These are phyloP conservation scores for Medicago lupulina DNA, from an alignment of 306 rosid genomes.

Conservation along the genomic window DNA sequence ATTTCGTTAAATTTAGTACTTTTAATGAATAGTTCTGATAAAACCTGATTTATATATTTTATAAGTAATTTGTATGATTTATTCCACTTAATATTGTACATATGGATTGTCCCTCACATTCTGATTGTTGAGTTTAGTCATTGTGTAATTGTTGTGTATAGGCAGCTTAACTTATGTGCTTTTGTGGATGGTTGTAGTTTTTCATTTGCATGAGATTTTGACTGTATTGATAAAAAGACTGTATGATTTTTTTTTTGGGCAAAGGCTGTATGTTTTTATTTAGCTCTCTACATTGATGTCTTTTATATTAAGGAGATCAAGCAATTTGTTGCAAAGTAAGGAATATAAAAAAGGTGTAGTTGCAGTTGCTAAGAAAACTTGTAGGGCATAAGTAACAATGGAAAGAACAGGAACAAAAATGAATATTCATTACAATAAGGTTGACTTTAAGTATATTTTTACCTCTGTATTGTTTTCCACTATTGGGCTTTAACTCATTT, in stretches of 20 bases:
- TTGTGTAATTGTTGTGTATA: neutral
- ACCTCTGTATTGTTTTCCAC: neutral
- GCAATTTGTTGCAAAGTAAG: neutral
- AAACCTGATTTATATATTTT: neutral
- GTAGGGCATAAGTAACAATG: conserved; percentile 12
- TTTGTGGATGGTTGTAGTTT: neutral
- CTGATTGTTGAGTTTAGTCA: neutral
- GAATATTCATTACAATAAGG: neutral
- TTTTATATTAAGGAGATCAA: neutral
- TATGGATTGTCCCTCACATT: neutral
- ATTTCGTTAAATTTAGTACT: neutral
- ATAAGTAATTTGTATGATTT: neutral
- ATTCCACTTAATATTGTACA: neutral
- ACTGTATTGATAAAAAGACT: neutral
- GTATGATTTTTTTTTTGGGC: neutral
- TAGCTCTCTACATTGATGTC: conserved; percentile 22
- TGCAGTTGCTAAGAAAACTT: neutral
- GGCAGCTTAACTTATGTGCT: neutral
- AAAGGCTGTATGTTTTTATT: conserved; percentile 1
- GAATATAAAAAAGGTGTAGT: conserved; percentile 18
- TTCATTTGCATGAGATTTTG: conserved; percentile 7
- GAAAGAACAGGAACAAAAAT: conserved; percentile 4
- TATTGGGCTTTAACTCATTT: neutral
- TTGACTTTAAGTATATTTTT: neutral
- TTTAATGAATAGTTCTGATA: neutral